phyloP scores from a whole-genome alignment of 371 early-diverging fungal species.

The Rhizopus sp. region DNA sequence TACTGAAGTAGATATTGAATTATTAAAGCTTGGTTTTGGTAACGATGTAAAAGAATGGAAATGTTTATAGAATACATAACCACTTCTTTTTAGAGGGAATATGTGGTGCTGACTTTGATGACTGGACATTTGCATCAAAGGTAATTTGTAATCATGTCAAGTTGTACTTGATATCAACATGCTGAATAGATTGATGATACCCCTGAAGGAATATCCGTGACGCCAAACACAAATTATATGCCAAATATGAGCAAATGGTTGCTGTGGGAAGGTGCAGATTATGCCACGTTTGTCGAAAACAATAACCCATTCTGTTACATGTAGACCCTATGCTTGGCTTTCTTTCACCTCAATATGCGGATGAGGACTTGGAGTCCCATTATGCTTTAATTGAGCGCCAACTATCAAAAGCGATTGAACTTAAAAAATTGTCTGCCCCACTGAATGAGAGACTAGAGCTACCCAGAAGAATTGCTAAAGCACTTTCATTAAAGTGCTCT shows the following conservation, averaged over 20 bases:
- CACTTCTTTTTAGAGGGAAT: conserved; percentile 56
- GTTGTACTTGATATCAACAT: conserved; percentile 17
- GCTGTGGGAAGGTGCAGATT: conserved; percentile 36
- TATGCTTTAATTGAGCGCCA: conserved; percentile 58
- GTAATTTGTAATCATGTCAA: conserved; percentile 24
- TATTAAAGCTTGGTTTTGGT: conserved; percentile 67
- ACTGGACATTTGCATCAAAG: conserved; percentile 72
- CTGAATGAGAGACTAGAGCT: conserved; percentile 70
- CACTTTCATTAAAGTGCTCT: conserved; percentile 68
- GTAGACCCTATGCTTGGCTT: conserved; percentile 76
- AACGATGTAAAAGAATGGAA: not conserved
- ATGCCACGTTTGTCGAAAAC: not conserved
- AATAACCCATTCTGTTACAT: not conserved
- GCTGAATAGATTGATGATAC: conserved; percentile 52
- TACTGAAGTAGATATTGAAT: conserved; percentile 58
- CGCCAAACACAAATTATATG: conserved; percentile 57
- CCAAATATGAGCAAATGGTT: conserved; percentile 85
- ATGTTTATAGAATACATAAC: not conserved
- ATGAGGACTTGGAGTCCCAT: conserved; percentile 65
- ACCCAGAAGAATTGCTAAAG: conserved; percentile 69
- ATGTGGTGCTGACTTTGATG: conserved; percentile 78
- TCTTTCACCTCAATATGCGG: conserved; percentile 75
- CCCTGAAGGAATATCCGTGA: conserved; percentile 49
- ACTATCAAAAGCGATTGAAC: conserved; percentile 49
- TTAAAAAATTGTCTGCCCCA: conserved; percentile 51